A percentile compares a stretch with the other conserved stretches of the same genome.
Evolutionary conservation across 371 early-diverging fungal genomes (phyloP).

Genomic region (Syncephalis fuscata): DNA sequence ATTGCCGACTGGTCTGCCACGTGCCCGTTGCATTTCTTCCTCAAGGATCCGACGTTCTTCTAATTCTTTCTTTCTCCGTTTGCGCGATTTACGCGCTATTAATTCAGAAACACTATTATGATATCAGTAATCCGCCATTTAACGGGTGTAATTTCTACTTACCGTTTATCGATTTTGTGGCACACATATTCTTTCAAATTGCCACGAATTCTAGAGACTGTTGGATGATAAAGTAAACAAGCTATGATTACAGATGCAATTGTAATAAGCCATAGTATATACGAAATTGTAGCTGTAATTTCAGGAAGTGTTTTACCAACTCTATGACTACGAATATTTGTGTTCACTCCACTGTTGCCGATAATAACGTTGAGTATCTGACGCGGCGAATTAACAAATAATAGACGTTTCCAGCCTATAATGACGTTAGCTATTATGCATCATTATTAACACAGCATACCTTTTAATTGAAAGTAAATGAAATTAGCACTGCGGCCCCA

Average conservation of each 20-base stretch:
- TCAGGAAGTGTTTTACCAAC: conserved; percentile 3
- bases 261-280: conserved; percentile 39
- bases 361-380: conserved; percentile 36
- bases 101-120: conserved; percentile 2
- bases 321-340: too few relatives aligned
- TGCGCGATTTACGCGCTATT: conserved; percentile 2
- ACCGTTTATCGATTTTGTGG: conserved; percentile 68
- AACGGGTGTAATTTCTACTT: too few relatives aligned
- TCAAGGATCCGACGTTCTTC: too few relatives aligned
- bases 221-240: conserved; percentile 50
- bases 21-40: too few relatives aligned
- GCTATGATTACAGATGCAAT: conserved; percentile 35
- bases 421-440: background rate
- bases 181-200: conserved; percentile 83
- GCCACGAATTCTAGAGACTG: conserved; percentile 59
- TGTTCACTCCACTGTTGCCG: background rate
- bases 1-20: too few relatives aligned
- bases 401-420: conserved; percentile 62
- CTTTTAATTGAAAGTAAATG: conserved; percentile 71
- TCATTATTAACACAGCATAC: conserved; percentile 13
- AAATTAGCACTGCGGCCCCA: conserved; percentile 60
- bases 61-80: background rate
- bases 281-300: conserved; percentile 42
- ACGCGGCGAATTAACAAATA: conserved; percentile 72
- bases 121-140: too few relatives aligned